Evolutionary conservation across 2,329 filamentous ascomycete species (phyloP), one percentile per base, ranked within the genome.

Genomic region (Xylariaceae sp.): DNA sequence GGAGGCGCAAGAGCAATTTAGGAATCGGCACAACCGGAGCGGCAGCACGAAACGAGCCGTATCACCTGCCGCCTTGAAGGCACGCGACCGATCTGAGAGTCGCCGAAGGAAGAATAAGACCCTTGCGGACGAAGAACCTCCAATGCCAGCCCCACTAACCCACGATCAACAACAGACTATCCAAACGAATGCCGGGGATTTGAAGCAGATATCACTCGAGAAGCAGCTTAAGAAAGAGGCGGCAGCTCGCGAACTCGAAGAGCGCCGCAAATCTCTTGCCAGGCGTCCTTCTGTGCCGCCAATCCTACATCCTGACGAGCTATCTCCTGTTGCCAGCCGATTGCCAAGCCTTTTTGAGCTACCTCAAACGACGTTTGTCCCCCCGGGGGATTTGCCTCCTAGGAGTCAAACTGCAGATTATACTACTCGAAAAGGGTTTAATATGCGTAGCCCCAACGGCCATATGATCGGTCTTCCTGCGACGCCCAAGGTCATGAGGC

Each of bases 401-500:
- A 79, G 86, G 50, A 86, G 84, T 63, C 80, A 83, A 43, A 88
- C 86, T 7, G 85, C 82, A 1, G 85, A 87, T 56, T 81, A 84
- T 16, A 44, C 58, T 21, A 60, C 53, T 1, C 77, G 75, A 2
- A 71, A 72, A 57, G 77, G 74, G 67, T 79, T 80, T 68, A 78
- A 77, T 57, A 74, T 75, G 13, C 70, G 69, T 48, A 72, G 68
- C 55, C 69, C 70, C 15, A 72, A 66, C 2, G 78, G 77, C 1
- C 75, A 80, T 1, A 78, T 81, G 5, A 80, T 92, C 48, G 92
- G 91, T 0, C 79, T 96, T n/a, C 91, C 92, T 13, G 89, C 91
- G 2, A 96, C 92, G 0, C 92, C 92, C 29, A 86, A 89, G 72
- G 91, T 91, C 1, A 95, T 96, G 91, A 83, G 88, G 18, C 84